phyloP scores from a whole-genome alignment of 2,329 filamentous ascomycete species.

The Ascochyta rabiei region DNA sequence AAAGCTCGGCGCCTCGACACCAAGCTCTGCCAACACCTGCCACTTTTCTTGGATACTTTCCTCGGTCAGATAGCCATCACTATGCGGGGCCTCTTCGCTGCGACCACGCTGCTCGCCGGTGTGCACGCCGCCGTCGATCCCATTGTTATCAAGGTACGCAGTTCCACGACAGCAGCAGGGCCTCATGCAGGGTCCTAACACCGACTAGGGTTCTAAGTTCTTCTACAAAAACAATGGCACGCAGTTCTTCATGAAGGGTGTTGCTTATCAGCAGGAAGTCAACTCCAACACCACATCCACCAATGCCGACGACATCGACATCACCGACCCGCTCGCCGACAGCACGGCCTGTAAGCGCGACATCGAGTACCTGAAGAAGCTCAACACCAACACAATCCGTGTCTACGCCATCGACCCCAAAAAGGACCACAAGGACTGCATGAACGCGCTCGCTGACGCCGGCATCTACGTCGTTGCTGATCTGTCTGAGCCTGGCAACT shows the following conservation, averaged over 20 bases:
- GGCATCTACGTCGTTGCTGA: conserved; percentile 97
- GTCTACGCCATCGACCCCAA: conserved; percentile 90
- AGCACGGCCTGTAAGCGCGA: conserved; percentile 77
- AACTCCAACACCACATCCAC: conserved; percentile 59
- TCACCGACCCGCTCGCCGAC: conserved; percentile 84
- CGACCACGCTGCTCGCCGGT: conserved; percentile 59
- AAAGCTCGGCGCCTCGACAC: conserved; percentile 31
- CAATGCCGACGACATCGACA: conserved; percentile 57
- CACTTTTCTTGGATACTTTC: conserved; percentile 35
- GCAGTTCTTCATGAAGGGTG: conserved; percentile 86
- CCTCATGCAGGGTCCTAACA: conserved; percentile 16
- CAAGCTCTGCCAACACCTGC: conserved; percentile 35
- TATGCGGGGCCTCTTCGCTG: conserved; percentile 62
- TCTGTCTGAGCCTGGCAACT: conserved; percentile 77
- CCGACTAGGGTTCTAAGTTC: conserved; percentile 75
- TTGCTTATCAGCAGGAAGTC: conserved; percentile 91
- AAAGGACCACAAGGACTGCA: conserved; percentile 79
- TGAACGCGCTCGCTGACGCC: conserved; percentile 78
- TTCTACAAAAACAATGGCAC: conserved; percentile 84
- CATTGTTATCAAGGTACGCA: conserved; percentile 71
- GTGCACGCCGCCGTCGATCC: conserved; percentile 64
- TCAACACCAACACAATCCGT: conserved; percentile 91
- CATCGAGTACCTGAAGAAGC: conserved; percentile 76
- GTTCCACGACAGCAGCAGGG: conserved; percentile 11
- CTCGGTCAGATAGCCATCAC: conserved; percentile 36